These are phyloP conservation scores for Xylaria venustula DNA, from an alignment of 495 filamentous ascomycete species.

Conservation along the genomic window DNA sequence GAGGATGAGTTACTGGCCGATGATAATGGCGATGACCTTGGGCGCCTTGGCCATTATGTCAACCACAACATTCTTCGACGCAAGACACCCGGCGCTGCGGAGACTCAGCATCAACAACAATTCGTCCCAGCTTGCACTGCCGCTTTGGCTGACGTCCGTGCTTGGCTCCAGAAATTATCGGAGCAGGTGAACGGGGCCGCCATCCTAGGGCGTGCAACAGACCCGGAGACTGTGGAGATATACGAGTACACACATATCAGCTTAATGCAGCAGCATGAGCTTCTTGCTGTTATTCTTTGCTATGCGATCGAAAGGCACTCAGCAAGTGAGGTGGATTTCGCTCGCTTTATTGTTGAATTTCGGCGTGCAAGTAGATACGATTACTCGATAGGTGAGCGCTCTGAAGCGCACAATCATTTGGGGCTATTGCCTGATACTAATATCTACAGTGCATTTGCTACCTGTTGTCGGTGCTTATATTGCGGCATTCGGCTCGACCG, in stretches of 20 bases:
- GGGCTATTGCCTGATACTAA: not conserved
- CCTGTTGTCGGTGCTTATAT: slow-evolving; percentile 74
- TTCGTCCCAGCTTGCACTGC: slow-evolving; percentile 68
- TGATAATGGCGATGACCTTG: slow-evolving; percentile 37
- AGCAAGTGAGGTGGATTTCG: slow-evolving; percentile 68
- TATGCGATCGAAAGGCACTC: slow-evolving; percentile 73
- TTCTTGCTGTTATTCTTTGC: slow-evolving; percentile 71
- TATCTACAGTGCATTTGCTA: slow-evolving; percentile 69
- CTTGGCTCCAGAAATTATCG: slow-evolving; percentile 65
- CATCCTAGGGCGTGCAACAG: slow-evolving; percentile 63
- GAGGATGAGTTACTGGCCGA: slow-evolving; percentile 49
- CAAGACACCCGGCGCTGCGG: slow-evolving; percentile 23
- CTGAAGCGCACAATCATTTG: not conserved
- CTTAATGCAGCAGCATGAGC: slow-evolving; percentile 82
- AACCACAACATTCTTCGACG: slow-evolving; percentile 37
- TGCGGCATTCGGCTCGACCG: slow-evolving; percentile 69
- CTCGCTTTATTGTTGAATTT: slow-evolving; percentile 61
- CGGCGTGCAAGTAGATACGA: slow-evolving; percentile 48
- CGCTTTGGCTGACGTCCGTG: slow-evolving; percentile 70
- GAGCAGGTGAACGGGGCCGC: slow-evolving; percentile 70
- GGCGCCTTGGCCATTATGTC: slow-evolving; percentile 33
- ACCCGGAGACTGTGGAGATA: slow-evolving; percentile 67
- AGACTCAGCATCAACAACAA: slow-evolving; percentile 23
- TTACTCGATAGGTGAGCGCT: slow-evolving; percentile 22
- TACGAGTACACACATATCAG: slow-evolving; percentile 70